Conservation (phyloP, 2,329 filamentous ascomycete genomes). For the Cercospora brassicicola region DNA sequence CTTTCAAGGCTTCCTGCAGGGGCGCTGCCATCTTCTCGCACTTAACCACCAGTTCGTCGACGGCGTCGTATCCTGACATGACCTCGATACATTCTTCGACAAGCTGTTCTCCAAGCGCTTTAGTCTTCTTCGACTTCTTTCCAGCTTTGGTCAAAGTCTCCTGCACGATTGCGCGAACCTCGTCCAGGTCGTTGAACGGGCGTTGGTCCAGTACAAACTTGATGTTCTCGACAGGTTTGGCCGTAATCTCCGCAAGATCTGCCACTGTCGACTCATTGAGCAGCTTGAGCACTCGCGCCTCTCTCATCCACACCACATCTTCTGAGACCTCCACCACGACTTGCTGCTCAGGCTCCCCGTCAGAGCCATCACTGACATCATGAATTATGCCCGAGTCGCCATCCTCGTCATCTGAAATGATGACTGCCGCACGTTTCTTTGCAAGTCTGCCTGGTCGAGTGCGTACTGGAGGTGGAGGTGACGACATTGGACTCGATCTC, state of each 20-base stretch:
- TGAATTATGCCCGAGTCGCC: constrained; percentile 35
- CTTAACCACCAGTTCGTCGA: constrained; percentile 75
- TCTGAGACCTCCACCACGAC: constrained; percentile 19
- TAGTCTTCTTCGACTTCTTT: constrained; percentile 51
- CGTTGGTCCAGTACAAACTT: constrained; percentile 69
- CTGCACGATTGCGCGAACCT: constrained; percentile 64
- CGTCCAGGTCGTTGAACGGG: constrained; percentile 68
- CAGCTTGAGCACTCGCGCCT: constrained; percentile 65
- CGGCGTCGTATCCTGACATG: constrained; percentile 75
- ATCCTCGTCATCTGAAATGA: constrained; percentile 43
- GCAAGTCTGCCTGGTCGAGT: constrained; percentile 20
- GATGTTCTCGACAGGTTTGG: constrained; percentile 68
- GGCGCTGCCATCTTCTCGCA: constrained; percentile 73
- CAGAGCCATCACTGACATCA: constrained; percentile 27
- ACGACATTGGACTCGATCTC: constrained; percentile 39
- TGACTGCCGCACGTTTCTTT: constrained; percentile 33
- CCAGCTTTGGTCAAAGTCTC: constrained; percentile 52
- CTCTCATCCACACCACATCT: constrained; percentile 25
- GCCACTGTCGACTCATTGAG: constrained; percentile 76
- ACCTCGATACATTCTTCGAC: constrained; percentile 70
- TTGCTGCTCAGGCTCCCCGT: constrained; percentile 9
- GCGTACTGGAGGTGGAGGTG: constrained; percentile 27
- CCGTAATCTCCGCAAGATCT: constrained; percentile 79
- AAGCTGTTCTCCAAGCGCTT: constrained; percentile 64
- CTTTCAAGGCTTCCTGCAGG: constrained; percentile 63